A percentile compares a stretch with the other conserved stretches of the same genome.
Evolutionary conservation across 768 basidiomycete genomes (phyloP).

Genomic region (Porpolomopsis calyptriformis): DNA sequence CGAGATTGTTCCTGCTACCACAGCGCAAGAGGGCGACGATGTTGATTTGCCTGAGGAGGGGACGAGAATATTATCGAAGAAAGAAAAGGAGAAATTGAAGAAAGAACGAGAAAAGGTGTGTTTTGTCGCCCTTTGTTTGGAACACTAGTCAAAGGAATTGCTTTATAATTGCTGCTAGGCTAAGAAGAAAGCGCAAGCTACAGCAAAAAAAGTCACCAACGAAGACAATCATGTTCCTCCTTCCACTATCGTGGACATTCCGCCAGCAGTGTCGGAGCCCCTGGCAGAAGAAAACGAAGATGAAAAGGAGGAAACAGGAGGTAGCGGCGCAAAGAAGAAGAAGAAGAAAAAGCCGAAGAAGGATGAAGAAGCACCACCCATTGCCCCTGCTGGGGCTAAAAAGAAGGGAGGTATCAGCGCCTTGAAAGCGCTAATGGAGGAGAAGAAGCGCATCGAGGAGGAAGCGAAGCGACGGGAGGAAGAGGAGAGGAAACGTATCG

Average conservation of each 20-base stretch:
- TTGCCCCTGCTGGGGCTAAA: constrained; percentile 39
- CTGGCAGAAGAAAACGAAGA: constrained; percentile 52
- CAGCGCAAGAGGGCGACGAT: constrained; percentile 28
- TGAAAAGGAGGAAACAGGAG: constrained; percentile 50
- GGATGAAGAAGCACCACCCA: constrained; percentile 36
- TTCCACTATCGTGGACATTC: constrained; percentile 12
- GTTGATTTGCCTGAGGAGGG: constrained; percentile 48
- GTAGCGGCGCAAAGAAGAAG: constrained; percentile 63
- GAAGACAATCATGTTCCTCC: constrained; percentile 20
- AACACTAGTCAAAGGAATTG: constrained; percentile 7
- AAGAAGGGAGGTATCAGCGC: constrained; percentile 78
- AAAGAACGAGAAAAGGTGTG: constrained; percentile 91
- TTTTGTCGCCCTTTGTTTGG: not conserved
- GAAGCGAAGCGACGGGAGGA: constrained; percentile 63
- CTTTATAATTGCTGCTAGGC: constrained; percentile 38
- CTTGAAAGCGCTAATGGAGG: constrained; percentile 84
- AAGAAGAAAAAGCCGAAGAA: constrained; percentile 79
- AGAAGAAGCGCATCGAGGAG: constrained; percentile 81
- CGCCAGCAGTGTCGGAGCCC: constrained; percentile 23
- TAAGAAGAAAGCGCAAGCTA: constrained; percentile 90
- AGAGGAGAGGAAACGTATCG: constrained; percentile 70
- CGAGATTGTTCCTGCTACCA: constrained; percentile 14
- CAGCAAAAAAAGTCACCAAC: constrained; percentile 58
- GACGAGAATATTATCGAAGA: constrained; percentile 72
- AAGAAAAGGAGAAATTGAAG: constrained; percentile 95